Conservation (phyloP, 352 stramenopile species). For the Globisporangium paroecandrum region DNA sequence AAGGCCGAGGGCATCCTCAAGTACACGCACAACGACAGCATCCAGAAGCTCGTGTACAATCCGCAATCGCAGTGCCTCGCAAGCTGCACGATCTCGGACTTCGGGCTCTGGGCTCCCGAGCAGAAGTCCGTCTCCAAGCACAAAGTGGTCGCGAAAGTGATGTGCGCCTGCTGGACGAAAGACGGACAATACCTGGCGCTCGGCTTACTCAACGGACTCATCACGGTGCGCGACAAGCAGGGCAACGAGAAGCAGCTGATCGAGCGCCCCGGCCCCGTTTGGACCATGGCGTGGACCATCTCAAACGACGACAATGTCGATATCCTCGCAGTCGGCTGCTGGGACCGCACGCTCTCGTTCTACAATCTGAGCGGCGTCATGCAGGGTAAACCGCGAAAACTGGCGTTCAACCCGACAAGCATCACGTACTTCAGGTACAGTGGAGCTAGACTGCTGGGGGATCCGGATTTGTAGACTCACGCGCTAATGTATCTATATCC, state of each 20-base stretch:
- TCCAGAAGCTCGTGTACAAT: slow-evolving; percentile 92
- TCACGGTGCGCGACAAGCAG: slow-evolving; percentile 90
- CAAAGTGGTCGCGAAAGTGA: slow-evolving; percentile 92
- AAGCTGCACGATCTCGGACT: slow-evolving; percentile 92
- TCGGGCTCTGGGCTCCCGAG: slow-evolving; percentile 92
- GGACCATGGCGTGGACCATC: slow-evolving; percentile 85
- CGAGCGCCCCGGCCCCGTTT: slow-evolving; percentile 81
- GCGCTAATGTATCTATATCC: background rate
- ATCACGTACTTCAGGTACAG: slow-evolving; percentile 82
- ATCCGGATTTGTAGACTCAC: background rate
- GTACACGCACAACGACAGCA: slow-evolving; percentile 94
- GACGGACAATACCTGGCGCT: slow-evolving; percentile 91
- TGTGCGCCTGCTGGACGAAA: slow-evolving; percentile 89
- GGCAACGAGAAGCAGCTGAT: slow-evolving; percentile 91
- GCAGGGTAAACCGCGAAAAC: slow-evolving; percentile 82
- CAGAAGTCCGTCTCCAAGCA: slow-evolving; percentile 94
- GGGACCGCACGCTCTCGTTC: slow-evolving; percentile 92
- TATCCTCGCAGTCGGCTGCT: slow-evolving; percentile 90
- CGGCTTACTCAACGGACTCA: slow-evolving; percentile 88
- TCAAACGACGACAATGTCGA: slow-evolving; percentile 78
- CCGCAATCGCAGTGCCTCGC: slow-evolving; percentile 89
- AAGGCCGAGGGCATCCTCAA: slow-evolving; percentile 94
- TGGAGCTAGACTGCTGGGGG: background rate
- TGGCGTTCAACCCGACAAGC: slow-evolving; percentile 91
- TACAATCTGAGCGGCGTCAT: slow-evolving; percentile 86